Percentiles rank a stretch among this genome's conserved stretches.
Conservation (phyloP, 768 basidiomycete species). For the Boletus reticuloceps region DNA sequence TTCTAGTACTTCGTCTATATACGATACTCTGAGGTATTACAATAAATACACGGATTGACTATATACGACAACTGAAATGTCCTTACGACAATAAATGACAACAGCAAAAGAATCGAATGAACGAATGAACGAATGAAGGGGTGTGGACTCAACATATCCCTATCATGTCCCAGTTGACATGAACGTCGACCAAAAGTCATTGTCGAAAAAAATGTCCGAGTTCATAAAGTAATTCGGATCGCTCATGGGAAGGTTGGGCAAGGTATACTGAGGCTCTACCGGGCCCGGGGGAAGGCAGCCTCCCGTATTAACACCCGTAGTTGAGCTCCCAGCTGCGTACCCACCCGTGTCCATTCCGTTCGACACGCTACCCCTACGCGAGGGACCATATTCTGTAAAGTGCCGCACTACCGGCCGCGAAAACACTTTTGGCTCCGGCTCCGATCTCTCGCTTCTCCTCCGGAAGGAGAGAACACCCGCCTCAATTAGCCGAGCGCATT, state of each 20-base stretch:
- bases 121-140: neutral
- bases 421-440: conserved; percentile 18
- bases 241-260: conserved; percentile 21
- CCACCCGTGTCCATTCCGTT: conserved; percentile 15
- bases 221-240: conserved; percentile 33
- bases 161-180: conserved; percentile 22
- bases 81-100: neutral
- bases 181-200: conserved; percentile 43
- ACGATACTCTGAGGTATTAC: neutral
- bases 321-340: conserved; percentile 11
- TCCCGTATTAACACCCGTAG: neutral
- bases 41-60: conserved; percentile 4
- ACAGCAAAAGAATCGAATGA: neutral
- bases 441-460: conserved; percentile 26
- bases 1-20: neutral
- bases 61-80: neutral
- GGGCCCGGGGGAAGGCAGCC: neutral
- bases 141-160: neutral
- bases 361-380: conserved; percentile 17
- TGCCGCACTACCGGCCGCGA: conserved; percentile 20
- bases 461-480: conserved; percentile 31
- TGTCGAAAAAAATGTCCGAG: conserved; percentile 41
- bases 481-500: conserved; percentile 41
- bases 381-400: conserved; percentile 19
- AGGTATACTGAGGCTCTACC: conserved; percentile 20